phyloP scores from a whole-genome alignment of 176 grass and related monocot genomes.

The Secale cereale region DNA sequence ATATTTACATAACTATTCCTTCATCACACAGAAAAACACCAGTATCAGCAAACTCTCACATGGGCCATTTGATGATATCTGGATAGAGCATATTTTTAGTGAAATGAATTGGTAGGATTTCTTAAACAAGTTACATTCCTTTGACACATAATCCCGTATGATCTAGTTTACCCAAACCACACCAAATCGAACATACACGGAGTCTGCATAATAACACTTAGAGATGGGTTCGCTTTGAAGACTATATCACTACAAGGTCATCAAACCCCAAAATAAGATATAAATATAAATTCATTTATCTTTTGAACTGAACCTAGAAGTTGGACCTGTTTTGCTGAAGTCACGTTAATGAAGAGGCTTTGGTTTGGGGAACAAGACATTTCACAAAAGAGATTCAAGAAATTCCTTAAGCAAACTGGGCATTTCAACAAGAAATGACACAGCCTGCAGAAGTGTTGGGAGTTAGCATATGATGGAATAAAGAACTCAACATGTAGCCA shows the following conservation, averaged over 20 bases:
- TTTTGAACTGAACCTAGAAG: background rate
- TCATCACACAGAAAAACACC: too few species aligned
- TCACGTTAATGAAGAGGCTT: constrained; percentile 94
- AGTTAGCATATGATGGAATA: background rate
- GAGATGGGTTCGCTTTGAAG: too few species aligned
- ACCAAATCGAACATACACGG: too few species aligned
- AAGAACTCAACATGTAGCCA: background rate
- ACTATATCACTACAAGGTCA: background rate
- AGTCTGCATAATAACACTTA: too few species aligned
- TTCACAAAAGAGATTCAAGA: constrained; percentile 92
- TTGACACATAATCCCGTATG: too few species aligned
- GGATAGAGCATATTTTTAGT: too few species aligned
- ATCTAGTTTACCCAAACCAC: too few species aligned
- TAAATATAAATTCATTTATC: constrained; percentile 11
- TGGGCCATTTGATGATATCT: too few species aligned
- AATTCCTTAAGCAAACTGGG: constrained; percentile 96
- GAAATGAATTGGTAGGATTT: too few species aligned
- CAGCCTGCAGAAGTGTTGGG: constrained; percentile 52
- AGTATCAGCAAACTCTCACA: too few species aligned
- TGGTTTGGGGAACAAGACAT: constrained; percentile 94
- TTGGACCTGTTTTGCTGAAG: constrained; percentile 57
- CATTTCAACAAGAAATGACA: constrained; percentile 97
- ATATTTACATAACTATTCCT: too few species aligned
- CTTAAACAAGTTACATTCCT: background rate
- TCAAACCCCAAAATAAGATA: background rate